Percentiles rank a stretch among this genome's conserved stretches.
phyloP scores from a whole-genome alignment of 2,329 filamentous ascomycete species.

The Pseudogymnoascus sp. region DNA sequence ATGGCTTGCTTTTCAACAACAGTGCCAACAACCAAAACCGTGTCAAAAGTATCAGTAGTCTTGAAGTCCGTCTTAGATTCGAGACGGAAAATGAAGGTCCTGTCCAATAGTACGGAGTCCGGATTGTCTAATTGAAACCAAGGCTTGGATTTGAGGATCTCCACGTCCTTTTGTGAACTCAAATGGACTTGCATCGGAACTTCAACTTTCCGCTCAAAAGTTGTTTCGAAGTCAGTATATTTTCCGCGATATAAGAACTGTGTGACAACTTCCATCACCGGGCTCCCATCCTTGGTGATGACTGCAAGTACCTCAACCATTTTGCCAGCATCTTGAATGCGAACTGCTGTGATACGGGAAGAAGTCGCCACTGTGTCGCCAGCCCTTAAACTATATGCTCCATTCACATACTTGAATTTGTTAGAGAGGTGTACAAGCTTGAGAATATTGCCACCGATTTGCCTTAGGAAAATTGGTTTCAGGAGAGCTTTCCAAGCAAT shows the following conservation, averaged over 20 bases:
- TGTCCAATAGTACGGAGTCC: too few species aligned
- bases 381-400: slow-evolving; percentile 92
- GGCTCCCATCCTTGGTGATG: slow-evolving; percentile 71
- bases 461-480: slow-evolving; percentile 96
- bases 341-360: slow-evolving; percentile 91
- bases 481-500: slow-evolving; percentile 98
- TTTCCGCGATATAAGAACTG: slow-evolving; percentile 61
- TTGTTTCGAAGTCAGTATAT: slow-evolving; percentile 72
- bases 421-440: slow-evolving; percentile 97
- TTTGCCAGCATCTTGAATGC: slow-evolving; percentile 97
- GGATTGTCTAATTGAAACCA: too few species aligned
- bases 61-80: too few species aligned
- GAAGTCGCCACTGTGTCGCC: slow-evolving; percentile 88
- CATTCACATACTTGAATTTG: slow-evolving; percentile 95
- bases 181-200: slow-evolving; percentile 70
- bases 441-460: slow-evolving; percentile 89
- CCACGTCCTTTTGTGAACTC: too few species aligned
- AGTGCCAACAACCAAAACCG: too few species aligned
- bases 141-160: too few species aligned
- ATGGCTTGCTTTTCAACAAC: too few species aligned
- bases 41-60: too few species aligned
- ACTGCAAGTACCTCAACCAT: slow-evolving; percentile 99
- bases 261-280: slow-evolving; percentile 97
- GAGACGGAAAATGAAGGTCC: too few species aligned
- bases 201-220: slow-evolving; percentile 91